A percentile compares a stretch with the other conserved stretches of the same genome.
Evolutionary conservation across 2,329 filamentous ascomycete species (phyloP).

Genomic region (Fusarium drepaniforme): DNA sequence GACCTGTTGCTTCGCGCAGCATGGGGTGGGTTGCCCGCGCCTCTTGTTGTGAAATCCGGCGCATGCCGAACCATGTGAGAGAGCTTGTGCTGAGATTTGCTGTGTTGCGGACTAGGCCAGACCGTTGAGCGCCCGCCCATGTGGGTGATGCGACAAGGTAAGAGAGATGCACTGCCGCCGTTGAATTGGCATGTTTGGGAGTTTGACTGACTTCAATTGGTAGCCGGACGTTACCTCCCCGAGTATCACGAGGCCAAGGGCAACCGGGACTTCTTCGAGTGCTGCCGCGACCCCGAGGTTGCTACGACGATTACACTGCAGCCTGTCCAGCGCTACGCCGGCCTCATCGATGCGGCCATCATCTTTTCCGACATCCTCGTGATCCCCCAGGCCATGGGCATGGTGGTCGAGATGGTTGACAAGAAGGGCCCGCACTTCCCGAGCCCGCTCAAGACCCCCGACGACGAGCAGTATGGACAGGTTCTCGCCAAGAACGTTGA

Average conservation of each 20-base stretch:
- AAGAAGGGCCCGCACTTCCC: slow-evolving; percentile 98
- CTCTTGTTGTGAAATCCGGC: slow-evolving; percentile 3
- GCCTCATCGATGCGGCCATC: slow-evolving; percentile 94
- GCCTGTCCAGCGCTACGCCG: slow-evolving; percentile 90
- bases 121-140: slow-evolving; percentile 92
- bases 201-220: slow-evolving; percentile 21
- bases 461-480: slow-evolving; percentile 84
- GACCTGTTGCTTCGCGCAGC: slow-evolving; percentile 92
- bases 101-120: slow-evolving; percentile 70
- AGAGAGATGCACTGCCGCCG: slow-evolving; percentile 41
- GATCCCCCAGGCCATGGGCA: slow-evolving; percentile 97
- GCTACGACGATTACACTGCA: slow-evolving; percentile 95
- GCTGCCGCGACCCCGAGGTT: slow-evolving; percentile 92
- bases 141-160: slow-evolving; percentile 99
- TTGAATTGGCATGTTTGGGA: neutral
- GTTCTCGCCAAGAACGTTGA: slow-evolving; percentile 85
- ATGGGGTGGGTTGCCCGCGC: slow-evolving; percentile 71
- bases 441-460: slow-evolving; percentile 80
- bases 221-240: slow-evolving; percentile 95
- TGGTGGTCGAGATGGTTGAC: slow-evolving; percentile 98
- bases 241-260: slow-evolving; percentile 98
- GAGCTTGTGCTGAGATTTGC: slow-evolving; percentile 38
- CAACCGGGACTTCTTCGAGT: slow-evolving; percentile 93
- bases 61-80: slow-evolving; percentile 16
- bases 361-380: slow-evolving; percentile 99